These are phyloP conservation scores for Sodiomyces alkalinus DNA, from an alignment of 2,329 filamentous ascomycete species.

Conservation along the genomic window DNA sequence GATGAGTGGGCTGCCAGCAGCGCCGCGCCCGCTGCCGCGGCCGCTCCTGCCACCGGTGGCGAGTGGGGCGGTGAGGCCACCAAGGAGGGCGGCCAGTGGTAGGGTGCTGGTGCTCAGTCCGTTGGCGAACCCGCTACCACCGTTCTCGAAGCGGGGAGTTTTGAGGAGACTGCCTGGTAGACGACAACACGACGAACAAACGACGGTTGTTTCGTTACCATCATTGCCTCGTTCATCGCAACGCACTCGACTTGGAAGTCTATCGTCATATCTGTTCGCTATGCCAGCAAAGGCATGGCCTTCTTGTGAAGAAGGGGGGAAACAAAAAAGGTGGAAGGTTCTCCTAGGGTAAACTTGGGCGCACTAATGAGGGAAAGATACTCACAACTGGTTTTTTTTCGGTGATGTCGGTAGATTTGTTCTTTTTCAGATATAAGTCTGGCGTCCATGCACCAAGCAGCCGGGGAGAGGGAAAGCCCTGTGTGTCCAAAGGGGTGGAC, in stretches of 20 bases:
- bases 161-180: no score
- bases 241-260: no score
- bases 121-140: no score
- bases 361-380: slow-evolving; percentile 99
- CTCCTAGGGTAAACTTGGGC: slow-evolving; percentile 38
- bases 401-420: no score
- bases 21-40: slow-evolving; percentile 35
- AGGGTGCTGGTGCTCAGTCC: slow-evolving; percentile 15
- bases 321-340: slow-evolving; percentile 1
- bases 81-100: slow-evolving; percentile 37
- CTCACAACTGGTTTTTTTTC: no score
- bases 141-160: no score
- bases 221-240: no score
- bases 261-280: no score
- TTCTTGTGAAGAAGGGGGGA: slow-evolving; percentile 5
- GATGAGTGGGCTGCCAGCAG: slow-evolving; percentile 42
- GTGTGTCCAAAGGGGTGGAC: slow-evolving; percentile 74
- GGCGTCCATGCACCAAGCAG: no score
- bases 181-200: no score
- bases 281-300: no score
- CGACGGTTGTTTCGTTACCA: slow-evolving; percentile 4
- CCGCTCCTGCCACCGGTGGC: slow-evolving; percentile 49
- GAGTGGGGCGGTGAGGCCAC: slow-evolving; percentile 54
- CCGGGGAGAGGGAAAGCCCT: slow-evolving; percentile 91
- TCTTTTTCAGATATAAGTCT: no score